phyloP scores from a whole-genome alignment of 2,329 filamentous ascomycete species.

The Apiospora sp. region DNA sequence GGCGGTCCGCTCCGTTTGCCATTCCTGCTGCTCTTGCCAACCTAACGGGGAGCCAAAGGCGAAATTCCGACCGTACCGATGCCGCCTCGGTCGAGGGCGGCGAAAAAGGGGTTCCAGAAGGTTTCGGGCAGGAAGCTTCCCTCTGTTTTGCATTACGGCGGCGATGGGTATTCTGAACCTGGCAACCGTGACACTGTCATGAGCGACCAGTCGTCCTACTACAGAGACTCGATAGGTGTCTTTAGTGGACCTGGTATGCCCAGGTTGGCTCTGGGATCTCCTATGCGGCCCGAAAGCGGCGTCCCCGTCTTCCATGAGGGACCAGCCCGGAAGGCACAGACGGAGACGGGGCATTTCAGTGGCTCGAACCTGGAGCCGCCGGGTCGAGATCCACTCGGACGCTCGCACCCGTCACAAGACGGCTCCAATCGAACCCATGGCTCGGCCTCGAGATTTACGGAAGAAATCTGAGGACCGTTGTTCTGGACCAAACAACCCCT shows the following conservation, averaged over 20 bases:
- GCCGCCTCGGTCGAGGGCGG: constrained; percentile 47
- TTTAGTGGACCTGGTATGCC: constrained; percentile 44
- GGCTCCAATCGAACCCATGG: constrained; percentile 42
- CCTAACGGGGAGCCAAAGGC: constrained; percentile 51
- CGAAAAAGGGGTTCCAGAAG: constrained; percentile 68
- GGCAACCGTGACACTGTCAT: constrained; percentile 48
- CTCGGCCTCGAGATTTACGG: constrained; percentile 51
- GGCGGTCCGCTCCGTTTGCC: constrained; percentile 51
- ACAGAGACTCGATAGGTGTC: constrained; percentile 58
- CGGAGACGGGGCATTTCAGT: constrained; percentile 60
- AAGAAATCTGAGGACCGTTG: constrained; percentile 45
- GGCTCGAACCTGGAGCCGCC: constrained; percentile 39
- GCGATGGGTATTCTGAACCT: constrained; percentile 67
- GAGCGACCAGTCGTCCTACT: constrained; percentile 60
- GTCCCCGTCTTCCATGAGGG: constrained; percentile 69
- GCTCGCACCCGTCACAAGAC: constrained; percentile 46
- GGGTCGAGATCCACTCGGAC: constrained; percentile 46
- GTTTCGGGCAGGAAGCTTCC: constrained; percentile 71
- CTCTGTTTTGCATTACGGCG: constrained; percentile 67
- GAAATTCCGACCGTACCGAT: constrained; percentile 40
- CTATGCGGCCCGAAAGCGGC: constrained; percentile 68
- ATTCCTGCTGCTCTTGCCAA: constrained; percentile 59
- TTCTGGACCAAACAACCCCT: constrained; percentile 22
- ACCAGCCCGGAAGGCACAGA: constrained; percentile 69
- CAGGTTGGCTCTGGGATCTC: constrained; percentile 61